Evolutionary conservation across 352 stramenopile species (phyloP).

Genomic region (Globisporangium parvum): DNA sequence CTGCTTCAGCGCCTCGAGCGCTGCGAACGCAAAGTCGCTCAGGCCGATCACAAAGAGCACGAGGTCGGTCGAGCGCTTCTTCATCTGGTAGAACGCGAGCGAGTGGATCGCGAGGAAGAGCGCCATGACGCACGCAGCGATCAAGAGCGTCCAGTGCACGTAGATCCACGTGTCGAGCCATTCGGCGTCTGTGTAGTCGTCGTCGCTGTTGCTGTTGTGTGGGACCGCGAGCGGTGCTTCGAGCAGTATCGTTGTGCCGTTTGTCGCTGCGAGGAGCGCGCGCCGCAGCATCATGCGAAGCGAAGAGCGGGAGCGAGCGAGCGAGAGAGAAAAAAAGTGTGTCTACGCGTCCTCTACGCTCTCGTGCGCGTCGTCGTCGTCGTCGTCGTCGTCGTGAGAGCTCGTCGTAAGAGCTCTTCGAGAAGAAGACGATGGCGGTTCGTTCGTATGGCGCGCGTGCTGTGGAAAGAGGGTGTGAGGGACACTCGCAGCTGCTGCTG

Average conservation of each 20-base stretch:
- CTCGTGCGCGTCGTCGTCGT: no score
- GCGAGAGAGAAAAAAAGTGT: no score
- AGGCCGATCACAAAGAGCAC: constrained; percentile 60
- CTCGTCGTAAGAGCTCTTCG: no score
- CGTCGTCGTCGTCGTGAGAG: no score
- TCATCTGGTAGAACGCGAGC: constrained; percentile 46
- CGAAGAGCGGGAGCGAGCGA: no score
- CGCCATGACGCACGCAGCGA: constrained; percentile 23
- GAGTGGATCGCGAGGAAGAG: constrained; percentile 64
- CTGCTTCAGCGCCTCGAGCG: constrained; percentile 44
- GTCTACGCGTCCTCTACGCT: no score
- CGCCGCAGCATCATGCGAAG: constrained; percentile 6
- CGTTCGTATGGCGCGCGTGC: no score
- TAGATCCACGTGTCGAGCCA: constrained; percentile 40
- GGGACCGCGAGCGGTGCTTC: no score
- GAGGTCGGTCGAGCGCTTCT: constrained; percentile 63
- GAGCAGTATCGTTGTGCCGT: not conserved
- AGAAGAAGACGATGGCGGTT: no score
- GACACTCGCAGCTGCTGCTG: no score
- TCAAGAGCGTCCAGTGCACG: constrained; percentile 47
- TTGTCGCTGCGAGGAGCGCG: constrained; percentile 5
- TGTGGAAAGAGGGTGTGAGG: no score
- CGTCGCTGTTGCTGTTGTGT: not conserved
- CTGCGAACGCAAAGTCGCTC: constrained; percentile 45
- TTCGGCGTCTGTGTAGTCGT: not conserved